phyloP scores from a whole-genome alignment of 331 rosid genomes.

The Phaseolus coccineus region DNA sequence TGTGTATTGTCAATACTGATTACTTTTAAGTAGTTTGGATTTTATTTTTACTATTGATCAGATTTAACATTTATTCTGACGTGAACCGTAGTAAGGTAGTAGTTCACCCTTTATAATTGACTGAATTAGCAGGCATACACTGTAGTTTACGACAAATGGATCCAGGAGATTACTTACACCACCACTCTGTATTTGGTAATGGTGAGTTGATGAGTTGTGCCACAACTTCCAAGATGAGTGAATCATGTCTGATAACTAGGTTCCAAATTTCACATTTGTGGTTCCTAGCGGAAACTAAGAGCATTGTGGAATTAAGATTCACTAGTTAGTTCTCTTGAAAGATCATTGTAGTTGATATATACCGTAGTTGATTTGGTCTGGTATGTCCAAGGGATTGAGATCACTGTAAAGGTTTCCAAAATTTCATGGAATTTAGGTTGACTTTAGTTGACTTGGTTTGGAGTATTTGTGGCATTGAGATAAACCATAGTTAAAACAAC shows the following conservation, averaged over 20 bases:
- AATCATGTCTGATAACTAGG: neutral
- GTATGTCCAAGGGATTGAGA: neutral
- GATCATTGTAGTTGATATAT: neutral
- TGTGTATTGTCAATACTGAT: neutral
- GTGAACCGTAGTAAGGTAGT: neutral
- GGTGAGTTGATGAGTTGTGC: neutral
- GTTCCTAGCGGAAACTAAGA: neutral
- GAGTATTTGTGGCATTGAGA: neutral
- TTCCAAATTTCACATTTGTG: slow-evolving; percentile 11
- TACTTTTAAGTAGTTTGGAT: slow-evolving; percentile 6
- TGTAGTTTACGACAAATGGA: neutral
- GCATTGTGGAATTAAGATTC: neutral
- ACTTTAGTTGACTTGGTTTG: neutral
- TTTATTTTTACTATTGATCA: slow-evolving; percentile 1
- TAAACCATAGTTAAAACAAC: neutral
- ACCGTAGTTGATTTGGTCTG: neutral
- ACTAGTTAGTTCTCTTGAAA: neutral
- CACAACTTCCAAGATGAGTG: neutral
- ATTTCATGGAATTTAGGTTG: neutral
- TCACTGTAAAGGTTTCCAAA: neutral
- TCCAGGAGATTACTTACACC: neutral
- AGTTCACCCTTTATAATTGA: slow-evolving; percentile 22
- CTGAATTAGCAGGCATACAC: neutral
- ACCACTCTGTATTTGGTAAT: neutral
- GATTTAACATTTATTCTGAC: slow-evolving; percentile 23